These are phyloP conservation scores for Chloranthus sessilifolius DNA, from an alignment of 164 flowering plant species.

Conservation along the genomic window DNA sequence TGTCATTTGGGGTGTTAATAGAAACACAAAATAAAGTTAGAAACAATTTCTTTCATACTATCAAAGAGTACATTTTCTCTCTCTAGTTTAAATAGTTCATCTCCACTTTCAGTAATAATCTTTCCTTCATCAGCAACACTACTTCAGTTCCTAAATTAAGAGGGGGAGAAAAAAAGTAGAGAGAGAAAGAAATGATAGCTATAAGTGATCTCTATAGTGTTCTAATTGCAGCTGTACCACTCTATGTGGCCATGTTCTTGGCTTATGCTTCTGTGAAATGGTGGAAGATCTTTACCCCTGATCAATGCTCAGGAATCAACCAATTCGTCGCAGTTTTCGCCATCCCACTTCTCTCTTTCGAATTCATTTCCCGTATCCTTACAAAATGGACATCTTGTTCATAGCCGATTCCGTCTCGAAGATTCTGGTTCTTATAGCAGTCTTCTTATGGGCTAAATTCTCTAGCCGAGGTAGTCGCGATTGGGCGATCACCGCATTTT, in stretches of 20 bases:
- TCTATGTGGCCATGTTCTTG: constrained; percentile 6
- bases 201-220: background rate
- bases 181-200: background rate
- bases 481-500: constrained; percentile 3
- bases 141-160: too few relatives aligned
- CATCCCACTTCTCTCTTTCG: constrained; percentile 1
- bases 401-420: background rate
- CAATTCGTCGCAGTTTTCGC: constrained; percentile 1
- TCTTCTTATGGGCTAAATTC: background rate
- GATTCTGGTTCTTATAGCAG: background rate
- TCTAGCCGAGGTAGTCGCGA: background rate
- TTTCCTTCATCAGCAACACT: background rate
- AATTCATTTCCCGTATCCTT: constrained; percentile 1
- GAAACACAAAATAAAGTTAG: too few relatives aligned
- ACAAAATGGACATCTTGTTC: background rate
- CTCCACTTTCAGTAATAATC: too few relatives aligned
- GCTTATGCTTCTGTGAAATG: constrained; percentile 6
- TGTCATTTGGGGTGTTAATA: too few relatives aligned
- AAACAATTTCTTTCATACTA: too few relatives aligned
- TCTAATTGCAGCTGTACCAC: background rate
- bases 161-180: too few relatives aligned
- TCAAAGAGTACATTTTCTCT: too few relatives aligned
- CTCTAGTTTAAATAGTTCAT: too few relatives aligned
- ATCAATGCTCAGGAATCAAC: constrained; percentile 6
- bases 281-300: background rate